Base-by-base conservation (phyloP, 2,329 filamentous ascomycete genomes). In the Dothistroma septosporum region DNA sequence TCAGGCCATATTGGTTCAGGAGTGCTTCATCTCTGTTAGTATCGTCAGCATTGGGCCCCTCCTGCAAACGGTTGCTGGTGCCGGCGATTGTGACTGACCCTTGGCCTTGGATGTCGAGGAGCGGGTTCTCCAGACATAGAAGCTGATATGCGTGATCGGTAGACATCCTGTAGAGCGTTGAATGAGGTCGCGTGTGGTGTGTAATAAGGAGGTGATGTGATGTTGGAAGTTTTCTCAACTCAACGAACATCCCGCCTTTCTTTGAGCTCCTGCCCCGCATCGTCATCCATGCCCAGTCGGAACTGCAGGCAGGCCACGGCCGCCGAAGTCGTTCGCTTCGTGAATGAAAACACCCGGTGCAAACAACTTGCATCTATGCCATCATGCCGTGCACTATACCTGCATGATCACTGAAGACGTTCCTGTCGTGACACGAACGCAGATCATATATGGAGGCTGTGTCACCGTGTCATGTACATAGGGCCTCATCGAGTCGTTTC, bases 81-180 rank as follows among this genome's bases (percentile, higher is more conserved):
- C 19, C 53, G 37, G 53, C 22, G 37, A 28, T 37, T 44, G 48
- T 44, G 3, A 55, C 80, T 65, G 78, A 87, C 85, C 84, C 85
- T 71, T 82, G 77, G 71, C 89, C 94, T 80, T 97, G 93, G 77
- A 99, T 99, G 76, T 99, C 93, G 72, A 99, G 89, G 72, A 99
- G 87, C 77, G 94, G 94, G 80, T 99, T 99, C 88, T 97, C 94
- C 73, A 99, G 81, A 79, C 89, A 94, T 74, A 97, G 84, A 73
- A 99, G 89, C 78, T 90, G 83, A 81, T 89, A 97, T 78, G 92
- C 88, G 80, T 70, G 63, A 52, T 65, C 61, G 58, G 65, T 57
- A 53, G 65, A 62, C 68, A 67, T 68, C 57, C 49, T 64, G 52
- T 11, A 33, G 35, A 50, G 41, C 4, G 19, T 24, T 12, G 3